phyloP scores from a whole-genome alignment of 768 basidiomycete genomes.

The Agrocybe praecox region DNA sequence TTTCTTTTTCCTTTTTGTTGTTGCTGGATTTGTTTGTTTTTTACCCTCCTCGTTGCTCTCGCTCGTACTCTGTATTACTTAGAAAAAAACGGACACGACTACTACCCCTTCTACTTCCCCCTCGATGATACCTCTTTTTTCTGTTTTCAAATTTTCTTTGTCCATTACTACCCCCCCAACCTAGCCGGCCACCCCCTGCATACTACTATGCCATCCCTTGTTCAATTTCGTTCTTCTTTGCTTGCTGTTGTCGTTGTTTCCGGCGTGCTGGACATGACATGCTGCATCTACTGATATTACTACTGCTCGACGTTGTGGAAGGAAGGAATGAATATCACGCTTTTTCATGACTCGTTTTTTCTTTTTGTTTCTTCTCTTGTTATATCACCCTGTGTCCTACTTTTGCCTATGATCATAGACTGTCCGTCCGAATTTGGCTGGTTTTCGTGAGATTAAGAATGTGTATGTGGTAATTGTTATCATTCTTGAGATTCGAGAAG shows the following conservation, averaged over 20 bases:
- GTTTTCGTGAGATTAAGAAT: too few species aligned
- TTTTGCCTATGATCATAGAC: not conserved
- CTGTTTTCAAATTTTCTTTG: slow-evolving; percentile 18
- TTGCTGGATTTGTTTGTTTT: slow-evolving; percentile 27
- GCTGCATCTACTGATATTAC: too few species aligned
- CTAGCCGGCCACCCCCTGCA: too few species aligned
- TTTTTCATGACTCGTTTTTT: not conserved
- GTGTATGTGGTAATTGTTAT: too few species aligned
- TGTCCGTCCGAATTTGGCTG: too few species aligned
- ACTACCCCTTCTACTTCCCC: slow-evolving; percentile 3
- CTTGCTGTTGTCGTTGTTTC: not conserved
- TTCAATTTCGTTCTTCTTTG: not conserved
- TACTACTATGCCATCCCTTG: not conserved
- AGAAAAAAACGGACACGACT: slow-evolving; percentile 21
- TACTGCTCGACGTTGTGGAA: not conserved
- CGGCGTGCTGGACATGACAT: not conserved
- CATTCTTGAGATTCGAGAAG: too few species aligned
- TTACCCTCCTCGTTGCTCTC: slow-evolving; percentile 21
- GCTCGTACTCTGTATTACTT: slow-evolving; percentile 24
- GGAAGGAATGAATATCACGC: not conserved
- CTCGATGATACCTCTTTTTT: slow-evolving; percentile 10
- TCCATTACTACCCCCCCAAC: slow-evolving; percentile 7
- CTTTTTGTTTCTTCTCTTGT: not conserved
- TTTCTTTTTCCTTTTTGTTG: slow-evolving; percentile 15
- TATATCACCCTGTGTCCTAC: not conserved